Base-by-base conservation (phyloP, 2,329 filamentous ascomycete genomes). In the Sporothrix schenckii region DNA sequence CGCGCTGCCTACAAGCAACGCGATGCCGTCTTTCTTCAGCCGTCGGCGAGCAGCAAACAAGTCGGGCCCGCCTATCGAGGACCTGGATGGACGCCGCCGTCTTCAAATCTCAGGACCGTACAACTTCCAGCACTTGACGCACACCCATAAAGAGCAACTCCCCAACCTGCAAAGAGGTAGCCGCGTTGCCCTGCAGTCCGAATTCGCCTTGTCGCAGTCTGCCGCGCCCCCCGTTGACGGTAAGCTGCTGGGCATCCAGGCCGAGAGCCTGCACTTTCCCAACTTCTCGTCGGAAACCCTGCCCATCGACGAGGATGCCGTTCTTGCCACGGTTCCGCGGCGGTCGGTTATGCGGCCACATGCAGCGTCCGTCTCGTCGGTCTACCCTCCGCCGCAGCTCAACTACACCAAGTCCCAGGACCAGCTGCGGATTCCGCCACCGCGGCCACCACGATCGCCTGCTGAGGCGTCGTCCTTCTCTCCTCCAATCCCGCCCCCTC, bases 91-190 rank as follows among this genome's bases (percentile, higher is more conserved):
- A 16, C 76, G 77, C 68, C 84, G 78, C 75, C 84, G 81, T 72
- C 76, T 84, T 66, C 83, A 84, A 69, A 90, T 90, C 69, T 90
- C 88, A 0, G 84, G 81, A 0, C 88, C 88, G 2, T 90, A 88
- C 78, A 89, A 90, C 80, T 90, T 90, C 72, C 87, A 89, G 76
- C 88, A 90, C 77, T 82, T 90, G 47, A 84, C 85, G 4, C 87
- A 89, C 76, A 87, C 85, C 14, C 80, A 83, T 14, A 84, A 83
- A 61, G 83, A 88, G 41, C 80, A 84, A 66, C 71, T 84, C 3
- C 78, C 82, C 4, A 80, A 79, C 69, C 72, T 83, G 7, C 79
- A 81, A 54, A 78, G 79, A 39, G 74, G 78, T 3, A 83, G 80
- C 73, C 81, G 80, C 19, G 77, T 78, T 63, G 80, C 83, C 39